Conservation (phyloP, 2,329 filamentous ascomycete species). For the Pyricularia sp. region DNA sequence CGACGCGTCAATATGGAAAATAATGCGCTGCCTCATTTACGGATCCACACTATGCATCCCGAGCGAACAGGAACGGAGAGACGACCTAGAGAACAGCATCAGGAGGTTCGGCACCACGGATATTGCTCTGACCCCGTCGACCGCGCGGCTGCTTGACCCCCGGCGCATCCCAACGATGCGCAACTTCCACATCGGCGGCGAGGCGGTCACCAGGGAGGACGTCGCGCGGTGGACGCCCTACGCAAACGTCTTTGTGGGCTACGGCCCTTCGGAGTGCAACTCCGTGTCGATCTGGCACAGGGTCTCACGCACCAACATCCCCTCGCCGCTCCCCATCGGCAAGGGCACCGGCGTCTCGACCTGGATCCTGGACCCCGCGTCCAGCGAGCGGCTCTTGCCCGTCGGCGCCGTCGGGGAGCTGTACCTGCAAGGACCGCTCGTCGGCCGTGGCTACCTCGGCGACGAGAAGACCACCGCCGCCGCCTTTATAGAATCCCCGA, state of each 20-base stretch:
- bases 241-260: conserved; percentile 8
- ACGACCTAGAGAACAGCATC: neutral
- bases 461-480: neutral
- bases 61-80: neutral
- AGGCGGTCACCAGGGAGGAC: conserved; percentile 13
- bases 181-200: conserved; percentile 11
- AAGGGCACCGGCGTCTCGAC: conserved; percentile 7
- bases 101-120: neutral
- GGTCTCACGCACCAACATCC: neutral
- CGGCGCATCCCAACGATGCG: neutral
- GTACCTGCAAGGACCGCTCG: neutral
- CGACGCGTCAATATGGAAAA: neutral
- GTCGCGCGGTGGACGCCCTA: conserved; percentile 12
- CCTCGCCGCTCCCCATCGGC: conserved; percentile 12
- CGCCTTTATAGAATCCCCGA: neutral
- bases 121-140: neutral
- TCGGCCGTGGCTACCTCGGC: neutral
- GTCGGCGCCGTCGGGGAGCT: neutral
- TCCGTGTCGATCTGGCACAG: neutral
- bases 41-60: neutral
- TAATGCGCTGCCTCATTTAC: neutral
- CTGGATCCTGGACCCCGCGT: conserved; percentile 19
- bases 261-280: conserved; percentile 15
- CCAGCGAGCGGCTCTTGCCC: conserved; percentile 8
- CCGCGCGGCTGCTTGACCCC: neutral